These are phyloP conservation scores for Hypoxylon sp. DNA, from an alignment of 2,329 filamentous ascomycete genomes.

Conservation along the genomic window DNA sequence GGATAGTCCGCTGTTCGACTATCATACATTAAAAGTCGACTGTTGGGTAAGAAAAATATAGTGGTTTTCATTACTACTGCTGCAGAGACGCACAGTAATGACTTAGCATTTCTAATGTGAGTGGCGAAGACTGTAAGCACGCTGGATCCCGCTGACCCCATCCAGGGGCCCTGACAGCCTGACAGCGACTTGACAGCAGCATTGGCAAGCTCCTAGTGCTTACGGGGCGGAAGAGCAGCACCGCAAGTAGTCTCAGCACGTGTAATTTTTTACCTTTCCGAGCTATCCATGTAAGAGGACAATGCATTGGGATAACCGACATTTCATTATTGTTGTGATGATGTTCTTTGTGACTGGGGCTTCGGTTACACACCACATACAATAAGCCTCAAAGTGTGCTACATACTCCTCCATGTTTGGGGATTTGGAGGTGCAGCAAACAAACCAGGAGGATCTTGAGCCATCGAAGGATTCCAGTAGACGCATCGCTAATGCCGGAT, in stretches of 20 bases:
- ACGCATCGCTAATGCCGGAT: conserved; percentile 32
- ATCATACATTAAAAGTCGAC: conserved; percentile 12
- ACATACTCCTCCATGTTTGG: conserved; percentile 10
- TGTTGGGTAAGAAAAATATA: conserved; percentile 12
- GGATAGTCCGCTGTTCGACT: conserved; percentile 18
- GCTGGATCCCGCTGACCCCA: conserved; percentile 41
- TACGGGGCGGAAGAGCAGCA: conserved; percentile 38
- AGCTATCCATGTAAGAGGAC: conserved; percentile 9
- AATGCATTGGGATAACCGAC: neutral
- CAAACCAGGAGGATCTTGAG: conserved; percentile 8
- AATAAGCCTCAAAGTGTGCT: conserved; percentile 31
- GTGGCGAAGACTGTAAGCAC: conserved; percentile 43
- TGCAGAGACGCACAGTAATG: conserved; percentile 33
- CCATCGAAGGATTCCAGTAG: conserved; percentile 19
- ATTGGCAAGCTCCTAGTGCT: conserved; percentile 42
- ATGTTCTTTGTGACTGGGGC: conserved; percentile 10
- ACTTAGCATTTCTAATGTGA: conserved; percentile 19
- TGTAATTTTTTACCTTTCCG: conserved; percentile 29
- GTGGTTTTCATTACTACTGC: conserved; percentile 27
- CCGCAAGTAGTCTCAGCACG: conserved; percentile 36
- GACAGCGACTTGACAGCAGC: conserved; percentile 33
- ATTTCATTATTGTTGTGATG: conserved; percentile 18
- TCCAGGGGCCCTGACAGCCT: conserved; percentile 32
- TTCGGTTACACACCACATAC: conserved; percentile 20
- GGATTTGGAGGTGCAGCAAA: conserved; percentile 1